phyloP scores from a whole-genome alignment of 2,329 filamentous ascomycete genomes.

The Fusarium nygamai region DNA sequence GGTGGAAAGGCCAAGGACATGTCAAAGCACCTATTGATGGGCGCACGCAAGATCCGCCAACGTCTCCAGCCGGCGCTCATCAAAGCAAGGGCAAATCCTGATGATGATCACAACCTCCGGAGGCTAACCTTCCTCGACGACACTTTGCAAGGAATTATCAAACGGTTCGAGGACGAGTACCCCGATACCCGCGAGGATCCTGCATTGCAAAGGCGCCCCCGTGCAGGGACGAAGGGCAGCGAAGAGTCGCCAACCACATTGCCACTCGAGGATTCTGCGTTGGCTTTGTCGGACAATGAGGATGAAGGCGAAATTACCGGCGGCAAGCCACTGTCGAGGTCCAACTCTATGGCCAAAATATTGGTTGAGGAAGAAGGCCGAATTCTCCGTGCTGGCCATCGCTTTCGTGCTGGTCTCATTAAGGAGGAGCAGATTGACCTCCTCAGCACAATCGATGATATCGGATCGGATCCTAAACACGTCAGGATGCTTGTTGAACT shows the following conservation, averaged over 20 bases:
- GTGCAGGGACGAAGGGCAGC: conserved; percentile 17
- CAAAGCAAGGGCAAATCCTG: conserved; percentile 74
- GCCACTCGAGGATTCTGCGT: conserved; percentile 48
- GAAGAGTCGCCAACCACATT: conserved; percentile 39
- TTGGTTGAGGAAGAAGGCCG: conserved; percentile 68
- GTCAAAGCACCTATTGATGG: conserved; percentile 87
- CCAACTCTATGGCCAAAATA: conserved; percentile 64
- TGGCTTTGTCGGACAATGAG: conserved; percentile 58
- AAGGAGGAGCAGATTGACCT: conserved; percentile 62
- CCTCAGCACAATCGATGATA: conserved; percentile 60
- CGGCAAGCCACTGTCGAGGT: conserved; percentile 57
- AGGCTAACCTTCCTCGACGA: conserved; percentile 87
- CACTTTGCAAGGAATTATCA: conserved; percentile 90
- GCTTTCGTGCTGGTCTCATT: conserved; percentile 64
- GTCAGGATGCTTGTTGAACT: conserved; percentile 66
- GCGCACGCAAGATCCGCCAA: conserved; percentile 86
- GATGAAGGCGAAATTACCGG: conserved; percentile 59
- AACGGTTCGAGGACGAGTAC: conserved; percentile 95
- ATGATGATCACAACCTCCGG: conserved; percentile 82
- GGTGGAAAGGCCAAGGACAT: conserved; percentile 83
- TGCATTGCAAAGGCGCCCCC: conserved; percentile 15
- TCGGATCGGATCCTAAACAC: conserved; percentile 62
- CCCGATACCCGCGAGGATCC: conserved; percentile 77
- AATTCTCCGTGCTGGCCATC: conserved; percentile 64
- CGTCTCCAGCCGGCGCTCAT: conserved; percentile 85